phyloP scores from a whole-genome alignment of 2,329 filamentous ascomycete genomes.

The Penicillium sp. region DNA sequence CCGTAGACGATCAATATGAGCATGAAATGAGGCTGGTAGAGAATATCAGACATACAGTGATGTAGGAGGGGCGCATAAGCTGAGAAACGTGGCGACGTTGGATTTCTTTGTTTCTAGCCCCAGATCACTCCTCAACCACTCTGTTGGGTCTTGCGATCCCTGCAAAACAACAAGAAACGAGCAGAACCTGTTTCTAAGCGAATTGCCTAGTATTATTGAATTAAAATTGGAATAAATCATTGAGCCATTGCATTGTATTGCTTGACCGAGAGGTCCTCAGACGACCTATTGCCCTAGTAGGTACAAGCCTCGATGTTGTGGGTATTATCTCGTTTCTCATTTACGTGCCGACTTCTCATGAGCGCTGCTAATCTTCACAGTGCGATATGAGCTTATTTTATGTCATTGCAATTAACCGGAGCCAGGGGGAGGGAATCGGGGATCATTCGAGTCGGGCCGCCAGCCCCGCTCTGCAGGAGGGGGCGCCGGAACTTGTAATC shows the following conservation, averaged over 20 bases:
- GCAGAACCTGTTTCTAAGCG: neutral
- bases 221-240: neutral
- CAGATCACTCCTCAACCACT: neutral
- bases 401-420: neutral
- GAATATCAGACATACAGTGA: neutral
- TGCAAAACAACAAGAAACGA: neutral
- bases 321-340: slow-evolving; percentile 27
- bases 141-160: neutral
- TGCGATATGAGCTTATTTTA: neutral
- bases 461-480: slow-evolving; percentile 10
- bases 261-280: neutral
- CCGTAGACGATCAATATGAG: neutral
- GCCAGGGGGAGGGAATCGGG: neutral
- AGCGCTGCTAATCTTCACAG: neutral
- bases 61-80: neutral
- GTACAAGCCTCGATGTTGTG: slow-evolving; percentile 1
- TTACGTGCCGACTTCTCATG: slow-evolving; percentile 2
- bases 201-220: neutral
- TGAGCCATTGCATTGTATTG: slow-evolving; percentile 4
- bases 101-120: neutral
- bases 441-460: neutral
- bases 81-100: neutral
- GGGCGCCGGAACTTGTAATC: slow-evolving; percentile 64
- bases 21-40: neutral
- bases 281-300: neutral